These are phyloP conservation scores for Cyberlindnera mycetangii DNA, from an alignment of 805 yeast genomes.

Conservation along the genomic window DNA sequence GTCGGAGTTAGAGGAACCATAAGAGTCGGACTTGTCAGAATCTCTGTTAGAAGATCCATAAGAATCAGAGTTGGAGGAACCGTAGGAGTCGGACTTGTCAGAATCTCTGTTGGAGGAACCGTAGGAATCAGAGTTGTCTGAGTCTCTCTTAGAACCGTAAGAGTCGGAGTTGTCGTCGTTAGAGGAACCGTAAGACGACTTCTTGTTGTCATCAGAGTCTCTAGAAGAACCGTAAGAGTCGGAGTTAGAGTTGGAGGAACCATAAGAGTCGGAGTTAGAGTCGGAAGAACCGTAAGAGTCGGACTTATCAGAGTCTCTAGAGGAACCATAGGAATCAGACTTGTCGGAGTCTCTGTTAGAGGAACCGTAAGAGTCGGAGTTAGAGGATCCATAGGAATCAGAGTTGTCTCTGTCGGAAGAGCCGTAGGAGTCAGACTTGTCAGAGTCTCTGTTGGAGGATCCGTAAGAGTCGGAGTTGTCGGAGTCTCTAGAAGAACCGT, in stretches of 20 bases:
- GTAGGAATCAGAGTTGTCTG: neutral
- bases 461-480: constrained; percentile 3
- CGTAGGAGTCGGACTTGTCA: constrained; percentile 1
- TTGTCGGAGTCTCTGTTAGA: neutral
- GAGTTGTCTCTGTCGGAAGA: neutral
- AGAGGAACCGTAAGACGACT: constrained; percentile 1
- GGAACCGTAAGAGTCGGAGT: constrained; percentile 3
- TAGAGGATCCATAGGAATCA: constrained; percentile 6
- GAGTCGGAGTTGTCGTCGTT: neutral
- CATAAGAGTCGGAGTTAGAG: constrained; percentile 1
- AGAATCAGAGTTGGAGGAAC: constrained; percentile 4
- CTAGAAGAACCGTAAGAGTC: constrained; percentile 7
- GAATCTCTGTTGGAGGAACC: neutral
- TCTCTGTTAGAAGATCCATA: neutral
- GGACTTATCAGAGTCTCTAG: neutral
- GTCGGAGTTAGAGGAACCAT: neutral
- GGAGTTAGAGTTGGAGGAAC: constrained; percentile 4
- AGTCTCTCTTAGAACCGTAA: constrained; percentile 5
- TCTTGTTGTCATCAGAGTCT: constrained; percentile 2
- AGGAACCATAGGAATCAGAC: neutral
- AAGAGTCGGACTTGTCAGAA: neutral
- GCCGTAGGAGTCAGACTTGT: constrained; percentile 1
- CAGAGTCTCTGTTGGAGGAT: neutral
- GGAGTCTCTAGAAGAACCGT: constrained; percentile 1
- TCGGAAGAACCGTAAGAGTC: constrained; percentile 2